Conservation (phyloP, 495 filamentous ascomycete genomes). For the Aspergillus conjunctus region DNA sequence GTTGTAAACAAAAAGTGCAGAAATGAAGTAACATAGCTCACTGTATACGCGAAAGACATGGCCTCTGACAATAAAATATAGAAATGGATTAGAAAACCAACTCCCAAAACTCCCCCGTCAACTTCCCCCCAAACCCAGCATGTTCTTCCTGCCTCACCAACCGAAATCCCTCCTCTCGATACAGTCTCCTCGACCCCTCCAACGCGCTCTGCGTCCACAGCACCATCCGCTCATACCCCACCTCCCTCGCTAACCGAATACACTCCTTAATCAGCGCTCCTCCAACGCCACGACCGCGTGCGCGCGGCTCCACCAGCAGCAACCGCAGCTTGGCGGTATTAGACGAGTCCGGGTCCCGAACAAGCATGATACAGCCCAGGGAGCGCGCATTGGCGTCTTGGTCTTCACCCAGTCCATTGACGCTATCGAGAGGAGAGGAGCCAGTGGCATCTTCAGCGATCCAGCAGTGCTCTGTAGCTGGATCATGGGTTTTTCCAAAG, state of each 20-base stretch:
- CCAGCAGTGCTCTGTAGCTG: conserved; percentile 32
- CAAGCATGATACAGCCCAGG: conserved; percentile 35
- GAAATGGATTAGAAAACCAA: background rate
- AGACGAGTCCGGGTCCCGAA: conserved; percentile 25
- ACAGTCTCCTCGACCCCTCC: conserved; percentile 27
- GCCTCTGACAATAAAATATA: background rate
- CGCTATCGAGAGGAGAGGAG: background rate
- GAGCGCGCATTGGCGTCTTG: conserved; percentile 17
- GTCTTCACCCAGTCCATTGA: background rate
- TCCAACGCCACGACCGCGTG: conserved; percentile 33
- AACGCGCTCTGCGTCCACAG: conserved; percentile 36
- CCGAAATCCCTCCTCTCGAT: conserved; percentile 32
- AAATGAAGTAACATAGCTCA: no score
- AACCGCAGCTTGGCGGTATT: conserved; percentile 33
- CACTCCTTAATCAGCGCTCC: conserved; percentile 28
- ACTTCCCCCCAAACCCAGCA: conserved; percentile 26
- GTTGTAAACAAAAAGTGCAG: no score
- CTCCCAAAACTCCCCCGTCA: conserved; percentile 25
- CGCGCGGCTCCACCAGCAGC: conserved; percentile 32
- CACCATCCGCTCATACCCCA: conserved; percentile 28
- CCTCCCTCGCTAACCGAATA: conserved; percentile 31
- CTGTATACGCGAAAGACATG: no score
- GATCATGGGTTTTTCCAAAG: conserved; percentile 33
- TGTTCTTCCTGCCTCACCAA: conserved; percentile 31
- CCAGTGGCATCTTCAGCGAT: conserved; percentile 28